These are phyloP conservation scores for Auricularia auricula-judae DNA, from an alignment of 768 basidiomycete genomes.

Conservation along the genomic window DNA sequence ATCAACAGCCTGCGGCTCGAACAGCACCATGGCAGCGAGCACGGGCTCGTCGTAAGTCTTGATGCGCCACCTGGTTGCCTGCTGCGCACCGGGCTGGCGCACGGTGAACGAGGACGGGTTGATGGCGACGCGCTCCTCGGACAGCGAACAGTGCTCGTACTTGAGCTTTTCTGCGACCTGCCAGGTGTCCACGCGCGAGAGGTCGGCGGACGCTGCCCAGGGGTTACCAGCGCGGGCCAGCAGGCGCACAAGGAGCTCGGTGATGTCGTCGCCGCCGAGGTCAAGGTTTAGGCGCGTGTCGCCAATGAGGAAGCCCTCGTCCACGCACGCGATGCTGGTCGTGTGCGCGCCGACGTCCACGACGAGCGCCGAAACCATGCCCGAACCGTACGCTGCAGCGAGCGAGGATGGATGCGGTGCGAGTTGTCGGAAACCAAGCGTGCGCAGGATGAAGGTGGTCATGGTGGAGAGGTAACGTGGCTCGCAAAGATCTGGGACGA, in stretches of 20 bases:
- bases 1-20: slow-evolving; percentile 87
- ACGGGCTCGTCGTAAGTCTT: slow-evolving; percentile 94
- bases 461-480: slow-evolving; percentile 73
- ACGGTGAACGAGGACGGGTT: slow-evolving; percentile 88
- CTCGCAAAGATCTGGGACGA: slow-evolving; percentile 90
- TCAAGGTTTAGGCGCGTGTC: slow-evolving; percentile 82
- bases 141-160: slow-evolving; percentile 67
- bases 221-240: slow-evolving; percentile 78
- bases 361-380: slow-evolving; percentile 89
- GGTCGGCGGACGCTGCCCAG: slow-evolving; percentile 63
- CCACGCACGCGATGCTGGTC: slow-evolving; percentile 85
- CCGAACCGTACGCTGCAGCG: slow-evolving; percentile 90
- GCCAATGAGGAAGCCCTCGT: slow-evolving; percentile 78
- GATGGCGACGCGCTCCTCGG: slow-evolving; percentile 82
- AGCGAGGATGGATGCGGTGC: slow-evolving; percentile 91
- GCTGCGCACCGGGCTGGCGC: slow-evolving; percentile 57
- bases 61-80: slow-evolving; percentile 72
- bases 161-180: slow-evolving; percentile 87
- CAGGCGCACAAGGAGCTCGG: slow-evolving; percentile 73
- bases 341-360: slow-evolving; percentile 84
- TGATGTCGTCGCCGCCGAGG: slow-evolving; percentile 93
- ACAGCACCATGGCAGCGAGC: slow-evolving; percentile 89
- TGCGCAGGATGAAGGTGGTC: slow-evolving; percentile 55
- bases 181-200: slow-evolving; percentile 77
- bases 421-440: slow-evolving; percentile 87